Conservation (phyloP, 352 stramenopile species). For the Globisporangium echinulatum region DNA sequence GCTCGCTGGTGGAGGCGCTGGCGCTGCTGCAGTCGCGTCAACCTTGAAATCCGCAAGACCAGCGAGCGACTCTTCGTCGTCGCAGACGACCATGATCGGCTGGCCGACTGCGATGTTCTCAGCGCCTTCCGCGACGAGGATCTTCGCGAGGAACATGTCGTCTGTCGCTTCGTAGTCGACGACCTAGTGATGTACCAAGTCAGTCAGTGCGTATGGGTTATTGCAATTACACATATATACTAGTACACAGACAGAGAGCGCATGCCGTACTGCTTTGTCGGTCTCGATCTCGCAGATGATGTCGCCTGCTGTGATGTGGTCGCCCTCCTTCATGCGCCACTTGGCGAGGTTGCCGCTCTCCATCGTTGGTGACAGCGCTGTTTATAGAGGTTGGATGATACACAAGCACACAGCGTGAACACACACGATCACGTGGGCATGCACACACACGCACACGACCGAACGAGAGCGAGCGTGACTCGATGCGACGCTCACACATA, state of each 20-base stretch:
- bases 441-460: background rate
- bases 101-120: constrained; percentile 89
- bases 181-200: constrained; percentile 20
- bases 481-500: constrained; percentile 10
- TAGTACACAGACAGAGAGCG: background rate
- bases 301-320: constrained; percentile 90
- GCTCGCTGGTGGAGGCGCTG: constrained; percentile 18
- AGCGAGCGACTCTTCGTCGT: constrained; percentile 76
- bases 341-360: constrained; percentile 93
- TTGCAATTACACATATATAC: background rate
- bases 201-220: background rate
- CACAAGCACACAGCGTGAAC: too few relatives aligned
- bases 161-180: constrained; percentile 98
- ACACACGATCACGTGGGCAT: too few relatives aligned
- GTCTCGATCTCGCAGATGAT: constrained; percentile 98
- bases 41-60: constrained; percentile 76
- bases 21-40: constrained; percentile 30
- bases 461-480: background rate
- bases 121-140: constrained; percentile 88
- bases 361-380: constrained; percentile 97
- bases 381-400: background rate
- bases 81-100: constrained; percentile 95
- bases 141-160: constrained; percentile 95
- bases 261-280: constrained; percentile 91
- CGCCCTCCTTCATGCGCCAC: constrained; percentile 93